phyloP scores from a whole-genome alignment of 805 yeast genomes.

The Metschnikowia bowlesiae region DNA sequence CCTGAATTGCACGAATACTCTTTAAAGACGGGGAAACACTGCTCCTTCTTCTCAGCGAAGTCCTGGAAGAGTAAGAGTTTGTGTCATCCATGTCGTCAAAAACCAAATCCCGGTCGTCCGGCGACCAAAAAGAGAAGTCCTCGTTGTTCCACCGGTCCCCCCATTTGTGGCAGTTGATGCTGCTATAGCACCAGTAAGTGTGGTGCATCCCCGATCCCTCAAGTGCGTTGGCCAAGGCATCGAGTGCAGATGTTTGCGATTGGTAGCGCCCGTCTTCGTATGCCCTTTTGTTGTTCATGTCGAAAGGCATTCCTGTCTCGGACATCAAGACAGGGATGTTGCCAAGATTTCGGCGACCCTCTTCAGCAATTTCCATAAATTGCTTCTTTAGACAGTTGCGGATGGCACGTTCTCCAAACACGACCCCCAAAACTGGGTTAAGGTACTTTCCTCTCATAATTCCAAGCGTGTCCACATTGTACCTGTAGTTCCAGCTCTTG shows the following conservation, averaged over 20 bases:
- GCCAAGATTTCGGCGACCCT: conserved; percentile 62
- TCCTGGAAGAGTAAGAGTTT: conserved; percentile 2
- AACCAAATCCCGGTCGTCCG: conserved; percentile 46
- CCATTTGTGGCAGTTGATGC: conserved; percentile 69
- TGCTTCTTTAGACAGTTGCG: conserved; percentile 69
- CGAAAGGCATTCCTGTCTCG: conserved; percentile 97
- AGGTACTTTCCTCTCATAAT: conserved; percentile 73
- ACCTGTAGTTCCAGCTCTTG: conserved; percentile 77
- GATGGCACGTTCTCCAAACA: conserved; percentile 76
- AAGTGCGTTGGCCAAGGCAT: conserved; percentile 73
- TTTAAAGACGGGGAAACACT: conserved; percentile 14
- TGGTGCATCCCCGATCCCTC: conserved; percentile 70
- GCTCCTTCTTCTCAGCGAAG: conserved; percentile 10
- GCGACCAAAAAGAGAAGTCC: conserved; percentile 84
- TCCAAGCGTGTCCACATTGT: conserved; percentile 87
- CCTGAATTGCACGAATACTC: conserved; percentile 8
- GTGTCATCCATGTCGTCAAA: conserved; percentile 13
- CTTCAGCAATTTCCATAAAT: conserved; percentile 59
- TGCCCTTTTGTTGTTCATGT: conserved; percentile 80
- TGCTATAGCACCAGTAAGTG: conserved; percentile 83
- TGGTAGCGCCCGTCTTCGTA: conserved; percentile 61
- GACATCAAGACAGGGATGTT: conserved; percentile 72
- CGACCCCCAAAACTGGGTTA: conserved; percentile 70
- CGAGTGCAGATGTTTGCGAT: conserved; percentile 77
- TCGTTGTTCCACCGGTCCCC: conserved; percentile 95